Evolutionary conservation across 2,329 filamentous ascomycete species (phyloP).

Genomic region (Penicillium olsonii): DNA sequence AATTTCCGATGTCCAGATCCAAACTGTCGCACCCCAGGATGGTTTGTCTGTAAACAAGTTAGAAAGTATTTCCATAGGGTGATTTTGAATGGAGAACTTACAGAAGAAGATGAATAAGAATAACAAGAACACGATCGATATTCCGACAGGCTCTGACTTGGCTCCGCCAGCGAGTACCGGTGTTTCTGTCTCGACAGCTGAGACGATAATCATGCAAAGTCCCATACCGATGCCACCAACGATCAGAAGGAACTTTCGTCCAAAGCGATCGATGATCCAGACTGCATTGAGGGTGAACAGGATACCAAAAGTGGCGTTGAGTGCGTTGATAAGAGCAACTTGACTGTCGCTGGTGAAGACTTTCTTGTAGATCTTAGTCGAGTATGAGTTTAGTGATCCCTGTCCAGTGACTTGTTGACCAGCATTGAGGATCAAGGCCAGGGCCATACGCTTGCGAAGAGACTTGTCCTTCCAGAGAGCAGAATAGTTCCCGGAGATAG

Average conservation of each 20-base stretch:
- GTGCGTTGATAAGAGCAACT: slow-evolving; percentile 72
- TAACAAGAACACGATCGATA: slow-evolving; percentile 67
- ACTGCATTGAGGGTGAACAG: slow-evolving; percentile 72
- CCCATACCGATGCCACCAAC: slow-evolving; percentile 69
- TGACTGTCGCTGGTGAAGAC: slow-evolving; percentile 61
- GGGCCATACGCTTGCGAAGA: slow-evolving; percentile 64
- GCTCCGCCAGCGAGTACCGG: slow-evolving; percentile 51
- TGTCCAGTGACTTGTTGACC: slow-evolving; percentile 73
- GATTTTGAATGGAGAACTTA: slow-evolving; percentile 11
- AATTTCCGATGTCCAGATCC: slow-evolving; percentile 71
- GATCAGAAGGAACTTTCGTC: slow-evolving; percentile 69
- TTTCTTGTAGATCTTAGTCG: slow-evolving; percentile 72
- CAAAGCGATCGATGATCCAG: slow-evolving; percentile 73
- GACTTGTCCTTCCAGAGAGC: slow-evolving; percentile 71
- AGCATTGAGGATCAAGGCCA: slow-evolving; percentile 68
- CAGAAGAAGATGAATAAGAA: slow-evolving; percentile 62
- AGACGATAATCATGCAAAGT: slow-evolving; percentile 68
- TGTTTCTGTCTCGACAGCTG: slow-evolving; percentile 59
- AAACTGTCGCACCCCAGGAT: slow-evolving; percentile 68
- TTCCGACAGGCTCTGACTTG: slow-evolving; percentile 63
- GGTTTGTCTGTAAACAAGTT: slow-evolving; percentile 58
- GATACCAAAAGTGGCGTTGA: slow-evolving; percentile 73
- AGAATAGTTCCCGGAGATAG: slow-evolving; percentile 62
- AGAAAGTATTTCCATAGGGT: slow-evolving; percentile 9
- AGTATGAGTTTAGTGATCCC: slow-evolving; percentile 72